Base-by-base conservation (phyloP, 1,284 basidiomycete genomes). In the Pulveroboletus ridleyi region DNA sequence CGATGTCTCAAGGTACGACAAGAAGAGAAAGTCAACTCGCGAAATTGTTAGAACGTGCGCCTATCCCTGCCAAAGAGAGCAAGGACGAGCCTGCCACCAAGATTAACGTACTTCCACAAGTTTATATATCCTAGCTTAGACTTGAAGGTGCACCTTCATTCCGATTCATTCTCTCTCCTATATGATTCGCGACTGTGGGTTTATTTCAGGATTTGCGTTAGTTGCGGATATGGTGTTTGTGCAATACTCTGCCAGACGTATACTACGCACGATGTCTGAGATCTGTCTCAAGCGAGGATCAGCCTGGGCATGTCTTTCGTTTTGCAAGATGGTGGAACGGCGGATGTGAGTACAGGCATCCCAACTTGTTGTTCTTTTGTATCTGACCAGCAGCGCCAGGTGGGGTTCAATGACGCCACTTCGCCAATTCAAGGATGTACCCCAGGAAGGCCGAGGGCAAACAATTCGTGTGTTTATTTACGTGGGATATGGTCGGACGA, bases 221-320 rank as follows among this genome's bases (percentile, higher is more conserved):
- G 94, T 99, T 22, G 95, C 97, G 3, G 97, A 99, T 77, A 99
- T 99, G 98, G 96, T 99, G 9, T 98, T 95, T 73, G 89, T 97
- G 8, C 92, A 95, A 70, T 95, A 96, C 74, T 96, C 94, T 4
- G 95, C 95, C 5, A 95, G 95, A 56, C 91, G 94, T 83, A 99
- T 99, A 72, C 82, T 99, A 50, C 94, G 96, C 23, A 29, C 6
- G 29, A 29, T 99, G 76, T 99, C 98, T 71, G 97, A 99, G 80
- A 99, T 99, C 62, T 99, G 97, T 76, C 82, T 99, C 67, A 98
- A 98, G 81, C 90, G 96, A 64, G 97, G 97, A n/a, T 99, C 97
- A 0, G 95, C 96, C 2, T 92, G 95, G 68, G 90, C 94, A 35
- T 95, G 95, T 9, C 84, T 99, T 50, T 94, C 97, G 69, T 82